Evolutionary conservation across 1,139 yeast species (phyloP).

Genomic region (Yamadazyma sp.): DNA sequence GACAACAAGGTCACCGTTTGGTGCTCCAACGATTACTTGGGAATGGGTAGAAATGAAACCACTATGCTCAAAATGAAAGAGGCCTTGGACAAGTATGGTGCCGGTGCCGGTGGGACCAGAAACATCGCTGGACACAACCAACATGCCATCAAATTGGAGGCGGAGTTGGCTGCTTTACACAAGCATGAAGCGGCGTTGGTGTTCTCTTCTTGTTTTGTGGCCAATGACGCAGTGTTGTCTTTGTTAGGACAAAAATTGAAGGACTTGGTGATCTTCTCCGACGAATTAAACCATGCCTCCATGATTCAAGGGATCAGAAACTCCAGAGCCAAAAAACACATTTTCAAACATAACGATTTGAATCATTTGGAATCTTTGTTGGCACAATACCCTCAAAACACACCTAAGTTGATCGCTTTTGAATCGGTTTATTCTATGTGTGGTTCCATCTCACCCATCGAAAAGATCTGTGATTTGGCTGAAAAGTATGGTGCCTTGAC

Average conservation of each 20-base stretch:
- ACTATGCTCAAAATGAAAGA: conserved; percentile 77
- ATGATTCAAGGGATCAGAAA: conserved; percentile 96
- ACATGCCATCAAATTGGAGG: conserved; percentile 83
- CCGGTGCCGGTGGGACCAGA: conserved; percentile 99
- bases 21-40: conserved; percentile 97
- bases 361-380: conserved; percentile 76
- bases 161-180: conserved; percentile 86
- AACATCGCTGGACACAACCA: conserved; percentile 97
- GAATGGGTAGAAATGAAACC: conserved; percentile 81
- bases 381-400: conserved; percentile 74
- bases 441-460: conserved; percentile 94
- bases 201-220: conserved; percentile 93
- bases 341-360: conserved; percentile 89
- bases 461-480: conserved; percentile 90
- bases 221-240: conserved; percentile 95
- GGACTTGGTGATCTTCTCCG: conserved; percentile 88
- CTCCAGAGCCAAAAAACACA: conserved; percentile 83
- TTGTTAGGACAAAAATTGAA: conserved; percentile 88
- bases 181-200: conserved; percentile 94
- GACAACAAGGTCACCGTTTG: conserved; percentile 91
- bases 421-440: conserved; percentile 98
- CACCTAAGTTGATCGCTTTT: conserved; percentile 94
- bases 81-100: conserved; percentile 86
- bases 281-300: conserved; percentile 92
- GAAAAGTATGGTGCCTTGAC: conserved; percentile 97